These are phyloP conservation scores for Cystofilobasidium ferigula DNA, from an alignment of 768 basidiomycete species.

Conservation along the genomic window DNA sequence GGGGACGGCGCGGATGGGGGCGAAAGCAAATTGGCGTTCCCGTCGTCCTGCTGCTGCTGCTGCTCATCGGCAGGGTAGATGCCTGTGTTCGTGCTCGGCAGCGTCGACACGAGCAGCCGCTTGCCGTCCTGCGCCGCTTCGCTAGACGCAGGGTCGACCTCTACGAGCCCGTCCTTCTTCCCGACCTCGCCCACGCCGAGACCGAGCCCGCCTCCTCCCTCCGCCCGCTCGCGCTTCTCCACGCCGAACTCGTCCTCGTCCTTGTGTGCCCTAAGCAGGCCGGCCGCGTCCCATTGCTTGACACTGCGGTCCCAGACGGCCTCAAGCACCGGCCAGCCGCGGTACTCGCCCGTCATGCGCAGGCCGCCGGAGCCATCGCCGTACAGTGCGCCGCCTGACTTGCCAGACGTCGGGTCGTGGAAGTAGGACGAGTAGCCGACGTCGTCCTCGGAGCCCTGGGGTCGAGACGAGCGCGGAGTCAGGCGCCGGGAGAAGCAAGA, in stretches of 20 bases:
- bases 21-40: not conserved
- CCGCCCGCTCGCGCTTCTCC: not conserved
- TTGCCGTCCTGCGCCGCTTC: not conserved
- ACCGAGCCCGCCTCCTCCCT: not conserved
- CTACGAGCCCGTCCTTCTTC: not conserved
- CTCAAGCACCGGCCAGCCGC: constrained; percentile 84
- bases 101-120: constrained; percentile 5
- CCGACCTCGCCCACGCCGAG: constrained; percentile 6
- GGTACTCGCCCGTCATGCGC: constrained; percentile 70
- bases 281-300: constrained; percentile 71
- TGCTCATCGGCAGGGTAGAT: constrained; percentile 1
- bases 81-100: constrained; percentile 6
- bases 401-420: constrained; percentile 29
- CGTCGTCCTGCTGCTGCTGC: not conserved
- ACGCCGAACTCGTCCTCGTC: constrained; percentile 8
- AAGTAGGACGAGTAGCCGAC: constrained; percentile 36
- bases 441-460: constrained; percentile 34
- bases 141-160: not conserved
- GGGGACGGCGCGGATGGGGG: constrained; percentile 2
- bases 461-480: not conserved
- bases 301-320: constrained; percentile 86
- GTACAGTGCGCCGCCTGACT: constrained; percentile 46
- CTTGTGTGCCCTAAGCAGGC: constrained; percentile 40
- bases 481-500: not conserved
- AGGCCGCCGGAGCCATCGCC: constrained; percentile 58